Conservation (phyloP, 768 basidiomycete genomes). For the Sistotremastrum suecicum region DNA sequence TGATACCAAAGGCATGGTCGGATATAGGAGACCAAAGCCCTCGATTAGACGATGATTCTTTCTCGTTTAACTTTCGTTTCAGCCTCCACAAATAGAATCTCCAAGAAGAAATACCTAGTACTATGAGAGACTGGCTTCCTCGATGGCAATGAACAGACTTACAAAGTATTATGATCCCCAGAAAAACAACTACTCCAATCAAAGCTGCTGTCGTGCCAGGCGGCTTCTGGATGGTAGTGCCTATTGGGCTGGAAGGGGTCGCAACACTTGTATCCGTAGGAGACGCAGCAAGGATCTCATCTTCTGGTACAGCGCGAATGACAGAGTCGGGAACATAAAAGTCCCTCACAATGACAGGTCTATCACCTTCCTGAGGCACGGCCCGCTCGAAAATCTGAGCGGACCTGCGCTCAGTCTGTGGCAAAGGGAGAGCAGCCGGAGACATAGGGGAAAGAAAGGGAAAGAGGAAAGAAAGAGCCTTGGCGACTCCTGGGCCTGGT, state of each 20-base stretch:
- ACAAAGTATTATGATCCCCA: slow-evolving; percentile 17
- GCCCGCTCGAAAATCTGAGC: slow-evolving; percentile 2
- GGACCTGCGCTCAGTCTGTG: slow-evolving; percentile 5
- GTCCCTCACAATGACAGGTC: no score
- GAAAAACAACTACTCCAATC: slow-evolving; percentile 9
- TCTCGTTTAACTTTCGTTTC: neutral
- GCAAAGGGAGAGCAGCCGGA: slow-evolving; percentile 1
- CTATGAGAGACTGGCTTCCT: neutral
- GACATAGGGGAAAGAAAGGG: slow-evolving; percentile 7
- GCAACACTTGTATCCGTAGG: neutral
- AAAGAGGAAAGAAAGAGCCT: slow-evolving; percentile 7
- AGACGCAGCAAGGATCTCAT: neutral
- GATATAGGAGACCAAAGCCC: neutral
- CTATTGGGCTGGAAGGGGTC: neutral
- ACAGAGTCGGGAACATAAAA: no score
- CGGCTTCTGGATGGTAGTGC: neutral
- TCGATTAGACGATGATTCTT: neutral
- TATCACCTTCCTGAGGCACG: neutral
- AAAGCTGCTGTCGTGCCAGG: slow-evolving; percentile 8
- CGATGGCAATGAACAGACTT: neutral
- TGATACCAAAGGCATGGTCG: slow-evolving; percentile 1
- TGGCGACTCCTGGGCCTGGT: no score
- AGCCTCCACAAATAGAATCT: slow-evolving; percentile 1
- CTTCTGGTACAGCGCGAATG: no score
- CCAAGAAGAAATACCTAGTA: slow-evolving; percentile 6